Percentiles rank a stretch among this genome's conserved stretches.
phyloP scores from a whole-genome alignment of 1,139 yeast species.

The Sugiyamaella paludigena region DNA sequence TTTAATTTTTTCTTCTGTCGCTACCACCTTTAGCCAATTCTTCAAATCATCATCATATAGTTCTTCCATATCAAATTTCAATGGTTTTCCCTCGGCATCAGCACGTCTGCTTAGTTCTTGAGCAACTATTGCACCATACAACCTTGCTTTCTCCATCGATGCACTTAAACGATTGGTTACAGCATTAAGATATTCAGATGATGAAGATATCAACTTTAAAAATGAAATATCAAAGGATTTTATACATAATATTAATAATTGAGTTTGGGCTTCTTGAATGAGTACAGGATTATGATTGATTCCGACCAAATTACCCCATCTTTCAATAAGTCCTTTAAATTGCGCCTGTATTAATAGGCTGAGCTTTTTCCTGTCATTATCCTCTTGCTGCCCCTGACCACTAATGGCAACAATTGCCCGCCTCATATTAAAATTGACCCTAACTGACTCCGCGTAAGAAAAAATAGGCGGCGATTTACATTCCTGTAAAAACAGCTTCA shows the following conservation, averaged over 20 bases:
- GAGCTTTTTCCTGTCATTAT: not conserved
- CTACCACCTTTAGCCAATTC: not conserved
- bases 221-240: slow-evolving; percentile 28
- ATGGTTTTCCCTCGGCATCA: slow-evolving; percentile 29
- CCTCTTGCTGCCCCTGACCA: slow-evolving; percentile 1
- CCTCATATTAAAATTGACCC: slow-evolving; percentile 15
- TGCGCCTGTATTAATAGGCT: slow-evolving; percentile 2
- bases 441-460: slow-evolving; percentile 13
- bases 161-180: slow-evolving; percentile 49
- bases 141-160: slow-evolving; percentile 43
- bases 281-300: slow-evolving; percentile 26
- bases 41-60: slow-evolving; percentile 8
- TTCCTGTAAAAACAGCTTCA: not conserved
- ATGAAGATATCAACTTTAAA: slow-evolving; percentile 31
- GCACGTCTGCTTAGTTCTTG: slow-evolving; percentile 45
- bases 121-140: slow-evolving; percentile 48
- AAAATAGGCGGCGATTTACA: slow-evolving; percentile 17
- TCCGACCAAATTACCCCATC: slow-evolving; percentile 28
- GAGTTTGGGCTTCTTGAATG: slow-evolving; percentile 30
- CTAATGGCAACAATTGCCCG: slow-evolving; percentile 15
- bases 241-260: slow-evolving; percentile 28
- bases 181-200: slow-evolving; percentile 42
- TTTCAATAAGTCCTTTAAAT: slow-evolving; percentile 21
- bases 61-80: slow-evolving; percentile 42
- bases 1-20: not conserved